These are phyloP conservation scores for Corylus americana DNA, from an alignment of 306 rosid species.

Conservation along the genomic window DNA sequence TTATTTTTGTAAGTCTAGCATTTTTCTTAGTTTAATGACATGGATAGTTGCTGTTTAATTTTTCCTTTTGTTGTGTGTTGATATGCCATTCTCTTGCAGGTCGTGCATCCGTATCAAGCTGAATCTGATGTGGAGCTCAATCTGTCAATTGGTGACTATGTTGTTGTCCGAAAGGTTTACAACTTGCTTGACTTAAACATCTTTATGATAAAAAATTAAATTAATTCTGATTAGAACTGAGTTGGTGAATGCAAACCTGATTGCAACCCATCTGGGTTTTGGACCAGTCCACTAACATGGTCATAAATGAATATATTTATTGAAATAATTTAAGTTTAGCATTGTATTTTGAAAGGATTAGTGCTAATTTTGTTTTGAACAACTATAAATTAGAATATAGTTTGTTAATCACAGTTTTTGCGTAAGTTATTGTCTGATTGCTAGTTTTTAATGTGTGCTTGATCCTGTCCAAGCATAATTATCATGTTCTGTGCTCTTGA, in stretches of 20 bases:
- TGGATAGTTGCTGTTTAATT: conserved; percentile 9
- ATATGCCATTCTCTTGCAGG: conserved; percentile 49
- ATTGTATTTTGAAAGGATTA: not conserved
- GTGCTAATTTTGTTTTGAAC: not conserved
- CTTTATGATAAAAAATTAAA: not conserved
- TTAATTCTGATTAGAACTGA: not conserved
- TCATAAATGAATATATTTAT: not conserved
- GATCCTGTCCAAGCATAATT: conserved; percentile 16
- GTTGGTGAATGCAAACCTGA: not conserved
- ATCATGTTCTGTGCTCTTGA: conserved; percentile 15
- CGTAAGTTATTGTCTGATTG: not conserved
- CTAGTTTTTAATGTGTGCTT: not conserved
- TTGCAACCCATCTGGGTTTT: not conserved
- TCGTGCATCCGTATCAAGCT: conserved; percentile 71
- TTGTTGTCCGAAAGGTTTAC: conserved; percentile 85
- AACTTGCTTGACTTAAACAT: conserved; percentile 25
- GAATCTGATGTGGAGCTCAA: conserved; percentile 87
- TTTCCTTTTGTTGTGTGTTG: conserved; percentile 11
- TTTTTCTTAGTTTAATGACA: not conserved
- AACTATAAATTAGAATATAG: not conserved
- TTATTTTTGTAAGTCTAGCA: no score
- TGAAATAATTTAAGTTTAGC: not conserved
- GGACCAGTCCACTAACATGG: not conserved
- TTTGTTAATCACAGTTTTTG: not conserved
- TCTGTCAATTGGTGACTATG: conserved; percentile 78